These are phyloP conservation scores for Rhynchospora breviuscula DNA, from an alignment of 176 grass and related monocot genomes.

Conservation along the genomic window DNA sequence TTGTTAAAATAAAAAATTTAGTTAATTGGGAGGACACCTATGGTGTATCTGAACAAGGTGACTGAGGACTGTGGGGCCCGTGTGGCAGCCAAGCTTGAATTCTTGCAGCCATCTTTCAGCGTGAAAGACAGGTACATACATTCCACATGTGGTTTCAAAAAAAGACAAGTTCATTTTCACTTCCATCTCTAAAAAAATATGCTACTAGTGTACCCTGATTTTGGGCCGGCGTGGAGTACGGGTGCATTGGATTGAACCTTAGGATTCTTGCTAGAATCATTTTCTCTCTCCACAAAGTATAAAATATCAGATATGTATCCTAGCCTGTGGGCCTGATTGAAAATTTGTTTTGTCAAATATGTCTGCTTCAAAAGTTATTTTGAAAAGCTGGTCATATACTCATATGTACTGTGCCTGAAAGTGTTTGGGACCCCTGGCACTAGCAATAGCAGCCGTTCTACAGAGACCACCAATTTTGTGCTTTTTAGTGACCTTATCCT, in stretches of 20 bases:
- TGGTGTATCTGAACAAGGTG: conserved; percentile 95
- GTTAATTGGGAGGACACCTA: conserved; percentile 78
- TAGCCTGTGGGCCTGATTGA: background rate
- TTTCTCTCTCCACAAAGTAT: background rate
- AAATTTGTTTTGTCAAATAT: background rate
- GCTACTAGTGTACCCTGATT: background rate
- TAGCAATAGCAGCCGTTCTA: background rate
- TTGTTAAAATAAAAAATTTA: conserved; percentile 9
- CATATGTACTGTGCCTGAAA: background rate
- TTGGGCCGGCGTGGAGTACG: background rate
- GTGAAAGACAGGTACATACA: conserved; percentile 71
- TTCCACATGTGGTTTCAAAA: background rate
- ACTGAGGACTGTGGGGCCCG: conserved; percentile 66
- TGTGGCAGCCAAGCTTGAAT: conserved; percentile 83
- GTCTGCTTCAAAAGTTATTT: background rate
- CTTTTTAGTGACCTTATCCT: background rate
- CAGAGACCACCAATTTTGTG: background rate
- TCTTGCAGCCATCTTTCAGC: conserved; percentile 84
- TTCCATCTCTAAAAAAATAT: background rate
- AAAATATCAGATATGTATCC: background rate
- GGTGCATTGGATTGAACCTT: background rate
- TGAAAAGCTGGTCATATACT: background rate
- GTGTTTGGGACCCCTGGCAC: background rate
- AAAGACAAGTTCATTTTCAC: background rate
- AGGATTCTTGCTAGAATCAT: background rate